Evolutionary conservation across 75 land plant species (phyloP).

Genomic region (Pinus taeda): DNA sequence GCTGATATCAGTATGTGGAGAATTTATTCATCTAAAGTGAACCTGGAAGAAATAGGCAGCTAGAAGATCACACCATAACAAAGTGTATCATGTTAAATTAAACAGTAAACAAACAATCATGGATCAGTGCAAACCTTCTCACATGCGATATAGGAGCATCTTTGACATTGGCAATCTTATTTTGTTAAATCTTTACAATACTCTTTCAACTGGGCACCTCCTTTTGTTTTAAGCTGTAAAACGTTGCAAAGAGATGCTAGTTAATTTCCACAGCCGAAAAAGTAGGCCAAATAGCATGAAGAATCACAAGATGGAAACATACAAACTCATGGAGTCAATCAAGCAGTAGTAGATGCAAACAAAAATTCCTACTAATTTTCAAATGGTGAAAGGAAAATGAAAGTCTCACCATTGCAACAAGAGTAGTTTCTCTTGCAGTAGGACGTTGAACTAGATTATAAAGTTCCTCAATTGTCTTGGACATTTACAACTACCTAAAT

Average conservation of each 20-base stretch:
- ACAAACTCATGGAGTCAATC: background rate
- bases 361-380: background rate
- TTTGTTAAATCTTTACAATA: conserved; percentile 86
- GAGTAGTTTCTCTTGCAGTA: conserved; percentile 91
- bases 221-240: conserved; percentile 91
- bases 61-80: too few relatives aligned
- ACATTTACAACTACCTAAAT: conserved; percentile 73
- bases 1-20: conserved; percentile 89
- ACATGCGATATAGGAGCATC: conserved; percentile 76
- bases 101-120: background rate
- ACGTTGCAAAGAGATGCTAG: conserved; percentile 6
- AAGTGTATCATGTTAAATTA: too few relatives aligned
- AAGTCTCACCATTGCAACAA: conserved; percentile 77
- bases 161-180: conserved; percentile 83
- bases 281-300: background rate
- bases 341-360: background rate
- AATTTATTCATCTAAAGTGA: conserved; percentile 94
- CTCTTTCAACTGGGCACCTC: conserved; percentile 84
- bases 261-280: background rate
- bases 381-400: background rate
- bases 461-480: conserved; percentile 90
- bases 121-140: conserved; percentile 58
- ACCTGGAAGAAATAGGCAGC: conserved; percentile 32
- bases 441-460: conserved; percentile 90
- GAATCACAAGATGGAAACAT: background rate